Evolutionary conservation across 2,329 filamentous ascomycete genomes (phyloP), one percentile per base, ranked within the genome.

Genomic region (Shiraia bambusicola): DNA sequence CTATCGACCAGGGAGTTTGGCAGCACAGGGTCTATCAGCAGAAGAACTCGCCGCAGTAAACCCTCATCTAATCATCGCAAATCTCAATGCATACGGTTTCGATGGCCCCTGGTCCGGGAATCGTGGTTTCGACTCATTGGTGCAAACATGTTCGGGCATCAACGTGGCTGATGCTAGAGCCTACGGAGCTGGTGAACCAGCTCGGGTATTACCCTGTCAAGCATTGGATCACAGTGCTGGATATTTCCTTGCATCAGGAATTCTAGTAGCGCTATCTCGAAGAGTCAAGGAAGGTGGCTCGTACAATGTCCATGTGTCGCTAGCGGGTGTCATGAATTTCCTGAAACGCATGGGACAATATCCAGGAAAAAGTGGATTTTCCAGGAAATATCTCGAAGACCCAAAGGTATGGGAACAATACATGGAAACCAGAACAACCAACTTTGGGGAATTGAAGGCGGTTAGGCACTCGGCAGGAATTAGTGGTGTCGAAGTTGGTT

Each of bases 281-380:
- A 69, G 73, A 11, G 70, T 70, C 0, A 63, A 49, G 0, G 65
- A 71, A 13, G 76, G 76, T 1, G 74, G 76, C 0, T 69, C 72
- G 1, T 82, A 76, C 58, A 57, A 71, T n/a, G 74, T 82, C 0
- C 67, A 78, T 19, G 78, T 81, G 1, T 80, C 76, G 6, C 66
- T 83, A 2, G 79, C 77, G 0, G 78, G 75, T 1, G 70, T 73
- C 2, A 77, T 76, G 75, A 79, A 76, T 50, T 82, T 81, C 56
- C 56, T 82, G 27, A 67, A 76, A 19, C 78, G 76, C 22, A 52
- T 83, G 11, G 79, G 79, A 0, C 78, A 78, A 42, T 75, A 73
- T 47, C 59, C 67, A 3, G 75, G 69, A 0, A 54, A 50, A 1
- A 64, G 51, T 2, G 76, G 77, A 0, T 81, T 80, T 30, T 52